phyloP scores from a whole-genome alignment of 1,284 basidiomycete genomes.

The Ceratobasidium sp. region DNA sequence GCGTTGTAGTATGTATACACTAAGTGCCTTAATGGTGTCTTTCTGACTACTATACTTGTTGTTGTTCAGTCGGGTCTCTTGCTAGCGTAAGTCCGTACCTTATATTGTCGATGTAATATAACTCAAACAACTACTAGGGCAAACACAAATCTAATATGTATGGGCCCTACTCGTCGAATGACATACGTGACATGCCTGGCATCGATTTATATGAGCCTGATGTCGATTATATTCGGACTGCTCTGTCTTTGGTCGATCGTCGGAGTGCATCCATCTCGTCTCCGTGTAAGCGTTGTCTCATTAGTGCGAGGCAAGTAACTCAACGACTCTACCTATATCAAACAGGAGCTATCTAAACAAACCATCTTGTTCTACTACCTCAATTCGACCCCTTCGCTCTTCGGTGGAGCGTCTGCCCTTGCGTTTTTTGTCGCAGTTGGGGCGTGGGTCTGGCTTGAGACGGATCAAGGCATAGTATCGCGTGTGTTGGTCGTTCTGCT shows the following conservation, averaged over 20 bases:
- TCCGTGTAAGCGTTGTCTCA: constrained; percentile 25
- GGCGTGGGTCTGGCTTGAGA: constrained; percentile 46
- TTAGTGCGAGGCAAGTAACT: background rate
- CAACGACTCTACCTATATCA: background rate
- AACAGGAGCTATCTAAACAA: constrained; percentile 42
- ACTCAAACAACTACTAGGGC: constrained; percentile 22
- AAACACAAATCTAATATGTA: constrained; percentile 43
- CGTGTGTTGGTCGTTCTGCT: constrained; percentile 44
- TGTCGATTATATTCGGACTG: constrained; percentile 47
- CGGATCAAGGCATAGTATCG: constrained; percentile 19
- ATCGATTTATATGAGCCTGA: constrained; percentile 46
- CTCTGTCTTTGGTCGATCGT: constrained; percentile 47
- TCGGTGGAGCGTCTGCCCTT: constrained; percentile 43
- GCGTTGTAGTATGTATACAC: constrained; percentile 26
- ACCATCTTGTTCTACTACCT: constrained; percentile 42
- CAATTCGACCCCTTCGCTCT: constrained; percentile 46
- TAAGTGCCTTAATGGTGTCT: background rate
- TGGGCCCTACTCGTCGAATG: constrained; percentile 43
- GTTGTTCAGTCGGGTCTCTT: constrained; percentile 40
- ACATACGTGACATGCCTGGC: constrained; percentile 41
- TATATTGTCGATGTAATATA: background rate
- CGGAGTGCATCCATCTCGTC: constrained; percentile 35
- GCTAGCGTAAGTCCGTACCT: constrained; percentile 35
- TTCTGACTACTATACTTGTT: background rate
- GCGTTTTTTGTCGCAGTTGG: constrained; percentile 48